Base-by-base conservation (phyloP, 2,329 filamentous ascomycete species). In the Scopulariopsis brevicaulis region DNA sequence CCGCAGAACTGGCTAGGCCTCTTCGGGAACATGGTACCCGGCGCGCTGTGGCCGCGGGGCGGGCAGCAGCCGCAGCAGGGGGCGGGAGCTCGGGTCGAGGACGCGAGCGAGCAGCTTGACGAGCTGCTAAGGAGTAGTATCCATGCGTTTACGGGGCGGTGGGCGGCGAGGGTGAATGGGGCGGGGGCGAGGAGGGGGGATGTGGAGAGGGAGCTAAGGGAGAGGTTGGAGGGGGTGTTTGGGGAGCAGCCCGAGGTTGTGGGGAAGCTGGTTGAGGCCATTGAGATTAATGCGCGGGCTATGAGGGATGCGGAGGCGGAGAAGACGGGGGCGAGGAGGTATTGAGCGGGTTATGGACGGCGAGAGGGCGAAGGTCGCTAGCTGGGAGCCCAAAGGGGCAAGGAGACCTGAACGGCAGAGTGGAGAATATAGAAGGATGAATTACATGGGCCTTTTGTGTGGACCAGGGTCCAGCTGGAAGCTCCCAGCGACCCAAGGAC, bases 51-150 rank as follows among this genome's bases (percentile, higher is more conserved):
- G 74, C 77, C 69, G 25, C 65, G 65, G 56, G 56, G 54, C 32
- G 51, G 22, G 10, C 37, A 61, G 25, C 67, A 68, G 2, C 64
- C 70, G 0, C 69, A 74, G 2, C 72, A 69, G 25, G 71, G 70
- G 37, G 71, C 72, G 62, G 69, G 71, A 15, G 60, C 74, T 57
- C 75, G 74, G 4, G 73, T 76, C 1, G 75, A 84, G 59, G 83
- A 86, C 63, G 84, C 83, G 64, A 81, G 80, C 61, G 83, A 86
- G 69, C 82, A 85, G 66, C 68, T 86, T 58, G 84, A 86, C 62
- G 82, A 84, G 63, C 68, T 85, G 60, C 69, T 86, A 28, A 73
- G 84, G 56, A 80, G 83, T 66, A 81, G 78, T 54, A 86, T 86
- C 57, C 83, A 80, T 48, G 77, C 76, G 1, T 86, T 86, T 60